These are phyloP conservation scores for Moesziomyces sp. DNA, from an alignment of 1,284 basidiomycete species.

Conservation along the genomic window DNA sequence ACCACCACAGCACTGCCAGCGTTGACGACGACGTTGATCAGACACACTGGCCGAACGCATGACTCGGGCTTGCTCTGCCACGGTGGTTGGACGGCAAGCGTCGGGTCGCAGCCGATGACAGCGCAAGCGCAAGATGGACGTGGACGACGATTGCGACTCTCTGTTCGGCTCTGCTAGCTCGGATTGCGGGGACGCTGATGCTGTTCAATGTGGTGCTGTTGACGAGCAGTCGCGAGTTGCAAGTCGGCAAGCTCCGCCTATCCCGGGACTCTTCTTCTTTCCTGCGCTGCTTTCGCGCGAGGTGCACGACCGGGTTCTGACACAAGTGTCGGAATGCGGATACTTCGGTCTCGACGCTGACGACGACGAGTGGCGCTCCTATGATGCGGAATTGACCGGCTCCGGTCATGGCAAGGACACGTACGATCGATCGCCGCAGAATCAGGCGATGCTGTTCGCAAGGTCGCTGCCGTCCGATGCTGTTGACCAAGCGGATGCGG, in stretches of 20 bases:
- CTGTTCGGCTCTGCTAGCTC: constrained; percentile 28
- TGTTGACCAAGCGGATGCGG: not conserved
- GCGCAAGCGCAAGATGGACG: constrained; percentile 1
- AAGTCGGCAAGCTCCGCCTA: constrained; percentile 10
- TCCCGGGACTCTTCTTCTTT: constrained; percentile 41
- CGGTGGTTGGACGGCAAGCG: too few species aligned
- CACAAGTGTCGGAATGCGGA: constrained; percentile 26
- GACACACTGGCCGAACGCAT: too few species aligned
- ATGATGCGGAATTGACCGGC: not conserved
- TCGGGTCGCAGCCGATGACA: too few species aligned
- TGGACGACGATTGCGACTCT: constrained; percentile 24
- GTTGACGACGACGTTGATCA: too few species aligned
- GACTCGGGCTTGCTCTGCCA: too few species aligned
- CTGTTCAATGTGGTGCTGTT: too few species aligned
- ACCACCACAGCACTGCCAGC: too few species aligned
- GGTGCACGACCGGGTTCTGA: constrained; percentile 23
- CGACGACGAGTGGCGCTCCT: too few species aligned
- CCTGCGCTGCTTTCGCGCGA: constrained; percentile 22
- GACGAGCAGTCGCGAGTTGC: constrained; percentile 4
- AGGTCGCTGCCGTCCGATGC: constrained; percentile 5
- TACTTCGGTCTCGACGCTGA: constrained; percentile 28
- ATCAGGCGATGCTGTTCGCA: constrained; percentile 52
- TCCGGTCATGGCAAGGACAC: not conserved
- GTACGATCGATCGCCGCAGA: constrained; percentile 12
- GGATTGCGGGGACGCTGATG: not conserved